phyloP scores from a whole-genome alignment of 164 flowering plant genomes.

The Magnolia kwangsiensis region DNA sequence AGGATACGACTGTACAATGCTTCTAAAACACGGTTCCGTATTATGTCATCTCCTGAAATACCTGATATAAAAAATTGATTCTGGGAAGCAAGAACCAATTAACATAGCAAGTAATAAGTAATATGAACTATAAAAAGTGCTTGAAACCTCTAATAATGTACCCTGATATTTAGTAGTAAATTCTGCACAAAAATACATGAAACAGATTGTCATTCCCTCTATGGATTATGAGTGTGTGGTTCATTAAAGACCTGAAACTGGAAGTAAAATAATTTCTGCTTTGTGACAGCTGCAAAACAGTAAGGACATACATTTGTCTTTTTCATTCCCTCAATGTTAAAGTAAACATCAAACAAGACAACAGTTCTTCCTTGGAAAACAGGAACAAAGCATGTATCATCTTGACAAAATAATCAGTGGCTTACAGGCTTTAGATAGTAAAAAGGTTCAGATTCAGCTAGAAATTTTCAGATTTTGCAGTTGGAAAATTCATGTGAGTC shows the following conservation, averaged over 20 bases:
- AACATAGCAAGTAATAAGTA: constrained; percentile 8
- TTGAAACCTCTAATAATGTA: background rate
- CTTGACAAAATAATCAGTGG: too few relatives aligned
- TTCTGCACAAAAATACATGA: background rate
- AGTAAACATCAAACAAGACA: too few relatives aligned
- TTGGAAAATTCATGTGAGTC: too few relatives aligned
- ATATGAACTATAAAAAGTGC: background rate
- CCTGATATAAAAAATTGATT: constrained; percentile 99
- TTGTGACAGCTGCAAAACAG: background rate
- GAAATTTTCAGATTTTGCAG: too few relatives aligned
- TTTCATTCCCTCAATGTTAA: background rate
- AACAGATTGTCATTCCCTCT: too few relatives aligned
- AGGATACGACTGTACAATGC: constrained; percentile 75
- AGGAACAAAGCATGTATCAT: too few relatives aligned
- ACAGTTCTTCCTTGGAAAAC: too few relatives aligned
- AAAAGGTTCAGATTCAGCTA: too few relatives aligned
- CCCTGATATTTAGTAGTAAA: background rate
- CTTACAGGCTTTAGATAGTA: too few relatives aligned
- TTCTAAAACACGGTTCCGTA: constrained; percentile 83
- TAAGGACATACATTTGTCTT: too few relatives aligned
- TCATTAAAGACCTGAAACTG: background rate
- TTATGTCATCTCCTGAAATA: constrained; percentile 81
- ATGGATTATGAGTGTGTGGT: background rate
- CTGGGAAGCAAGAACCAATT: constrained; percentile 45
- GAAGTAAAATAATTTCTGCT: background rate